These are phyloP conservation scores for Theobroma cacao DNA, from an alignment of 345 rosid genomes.

Conservation along the genomic window DNA sequence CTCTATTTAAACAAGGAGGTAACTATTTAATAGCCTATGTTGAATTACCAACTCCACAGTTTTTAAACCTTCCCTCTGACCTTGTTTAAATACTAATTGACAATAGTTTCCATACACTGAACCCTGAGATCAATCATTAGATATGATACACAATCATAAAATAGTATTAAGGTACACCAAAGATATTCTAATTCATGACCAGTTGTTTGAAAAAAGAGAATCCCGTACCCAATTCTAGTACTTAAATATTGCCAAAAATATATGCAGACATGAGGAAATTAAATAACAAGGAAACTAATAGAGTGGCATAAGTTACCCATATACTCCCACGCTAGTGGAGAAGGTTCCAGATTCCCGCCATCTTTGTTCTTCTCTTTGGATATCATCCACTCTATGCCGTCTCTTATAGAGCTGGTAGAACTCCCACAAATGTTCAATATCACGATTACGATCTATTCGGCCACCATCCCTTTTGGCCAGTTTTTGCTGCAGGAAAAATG, in stretches of 20 bases:
- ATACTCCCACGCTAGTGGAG: slow-evolving; percentile 79
- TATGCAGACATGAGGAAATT: not conserved
- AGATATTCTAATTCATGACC: not conserved
- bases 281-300: slow-evolving; percentile 10
- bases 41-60: not conserved
- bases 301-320: slow-evolving; percentile 31
- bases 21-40: not conserved
- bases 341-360: slow-evolving; percentile 80
- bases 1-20: not conserved
- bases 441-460: slow-evolving; percentile 72
- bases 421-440: slow-evolving; percentile 79
- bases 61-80: not conserved
- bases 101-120: not conserved
- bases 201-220: not conserved
- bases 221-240: not conserved
- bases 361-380: slow-evolving; percentile 76
- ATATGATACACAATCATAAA: not conserved
- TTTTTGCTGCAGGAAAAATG: slow-evolving; percentile 78
- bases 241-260: not conserved
- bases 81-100: not conserved
- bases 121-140: not conserved
- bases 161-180: not conserved
- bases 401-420: slow-evolving; percentile 77
- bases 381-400: slow-evolving; percentile 77
- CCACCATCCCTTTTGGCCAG: slow-evolving; percentile 83